Conservation (phyloP, 305 asterid genomes). For the Ilex paraguariensis region DNA sequence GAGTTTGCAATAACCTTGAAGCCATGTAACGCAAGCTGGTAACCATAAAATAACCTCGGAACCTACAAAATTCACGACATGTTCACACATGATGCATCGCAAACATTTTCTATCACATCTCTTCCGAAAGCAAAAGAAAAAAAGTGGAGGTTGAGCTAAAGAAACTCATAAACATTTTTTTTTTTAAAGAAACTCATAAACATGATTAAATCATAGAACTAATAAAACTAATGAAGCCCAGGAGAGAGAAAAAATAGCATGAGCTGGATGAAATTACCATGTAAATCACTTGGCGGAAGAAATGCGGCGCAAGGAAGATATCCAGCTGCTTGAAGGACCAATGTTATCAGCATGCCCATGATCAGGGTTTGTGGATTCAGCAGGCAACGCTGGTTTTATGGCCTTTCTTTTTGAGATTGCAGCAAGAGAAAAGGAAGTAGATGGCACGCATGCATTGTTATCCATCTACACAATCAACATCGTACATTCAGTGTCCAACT, state of each 20-base stretch:
- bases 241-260: slow-evolving; percentile 3
- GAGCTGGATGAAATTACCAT: slow-evolving; percentile 20
- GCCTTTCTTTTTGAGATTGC: slow-evolving; percentile 48
- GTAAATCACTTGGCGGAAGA: slow-evolving; percentile 72
- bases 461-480: slow-evolving; percentile 37
- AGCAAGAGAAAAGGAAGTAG: slow-evolving; percentile 66
- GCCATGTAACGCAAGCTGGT: slow-evolving; percentile 16
- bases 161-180: neutral
- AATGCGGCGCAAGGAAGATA: slow-evolving; percentile 79
- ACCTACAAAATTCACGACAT: neutral
- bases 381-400: slow-evolving; percentile 47
- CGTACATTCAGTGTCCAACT: slow-evolving; percentile 8
- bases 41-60: slow-evolving; percentile 4
- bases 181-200: neutral
- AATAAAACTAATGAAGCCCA: neutral
- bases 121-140: slow-evolving; percentile 7
- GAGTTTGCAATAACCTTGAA: slow-evolving; percentile 13
- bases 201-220: slow-evolving; percentile 7
- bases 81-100: slow-evolving; percentile 5
- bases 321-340: slow-evolving; percentile 91
- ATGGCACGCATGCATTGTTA: slow-evolving; percentile 49
- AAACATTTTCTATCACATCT: slow-evolving; percentile 3
- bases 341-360: slow-evolving; percentile 50
- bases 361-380: slow-evolving; percentile 52
- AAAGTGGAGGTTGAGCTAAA: slow-evolving; percentile 2